Evolutionary conservation across 202 grass and related monocot genomes (phyloP).

Genomic region (Schoenoplectus triqueter): DNA sequence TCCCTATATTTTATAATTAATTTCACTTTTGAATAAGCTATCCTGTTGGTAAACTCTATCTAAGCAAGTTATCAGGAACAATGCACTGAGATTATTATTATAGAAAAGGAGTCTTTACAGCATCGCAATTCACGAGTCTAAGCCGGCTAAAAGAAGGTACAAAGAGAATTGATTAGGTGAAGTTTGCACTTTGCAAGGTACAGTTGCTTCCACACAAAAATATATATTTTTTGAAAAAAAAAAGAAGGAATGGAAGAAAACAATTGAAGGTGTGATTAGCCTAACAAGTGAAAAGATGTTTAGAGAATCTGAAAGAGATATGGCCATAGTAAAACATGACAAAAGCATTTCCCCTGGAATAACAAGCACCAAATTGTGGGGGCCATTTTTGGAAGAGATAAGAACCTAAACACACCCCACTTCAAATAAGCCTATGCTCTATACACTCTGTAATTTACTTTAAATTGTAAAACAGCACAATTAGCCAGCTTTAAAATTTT

Average conservation of each 20-base stretch:
- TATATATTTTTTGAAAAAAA: neutral
- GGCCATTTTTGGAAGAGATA: conserved; percentile 56
- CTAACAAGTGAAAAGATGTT: conserved; percentile 40
- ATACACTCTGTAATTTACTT: conserved; percentile 54
- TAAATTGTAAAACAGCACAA: conserved; percentile 28
- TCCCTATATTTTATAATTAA: too few species aligned
- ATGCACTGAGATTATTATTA: too few species aligned
- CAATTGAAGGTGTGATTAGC: conserved; percentile 42
- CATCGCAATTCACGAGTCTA: too few species aligned
- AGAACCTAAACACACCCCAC: conserved; percentile 62
- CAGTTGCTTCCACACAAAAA: conserved; percentile 4
- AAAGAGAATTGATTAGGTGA: too few species aligned
- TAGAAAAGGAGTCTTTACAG: too few species aligned
- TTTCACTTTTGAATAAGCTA: too few species aligned
- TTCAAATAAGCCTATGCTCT: conserved; percentile 48
- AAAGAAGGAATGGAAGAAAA: neutral
- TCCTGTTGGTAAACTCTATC: too few species aligned
- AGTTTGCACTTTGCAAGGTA: too few species aligned
- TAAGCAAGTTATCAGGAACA: too few species aligned
- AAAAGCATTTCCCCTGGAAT: conserved; percentile 47
- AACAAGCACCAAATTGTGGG: conserved; percentile 48
- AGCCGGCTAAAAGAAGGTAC: too few species aligned
- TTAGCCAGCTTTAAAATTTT: neutral
- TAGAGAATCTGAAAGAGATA: conserved; percentile 38
- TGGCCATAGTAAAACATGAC: conserved; percentile 44